Percentiles rank a stretch among this genome's conserved stretches.
Conservation (phyloP, 192 early-diverging fungal species). For the Obelidium mucronatum region DNA sequence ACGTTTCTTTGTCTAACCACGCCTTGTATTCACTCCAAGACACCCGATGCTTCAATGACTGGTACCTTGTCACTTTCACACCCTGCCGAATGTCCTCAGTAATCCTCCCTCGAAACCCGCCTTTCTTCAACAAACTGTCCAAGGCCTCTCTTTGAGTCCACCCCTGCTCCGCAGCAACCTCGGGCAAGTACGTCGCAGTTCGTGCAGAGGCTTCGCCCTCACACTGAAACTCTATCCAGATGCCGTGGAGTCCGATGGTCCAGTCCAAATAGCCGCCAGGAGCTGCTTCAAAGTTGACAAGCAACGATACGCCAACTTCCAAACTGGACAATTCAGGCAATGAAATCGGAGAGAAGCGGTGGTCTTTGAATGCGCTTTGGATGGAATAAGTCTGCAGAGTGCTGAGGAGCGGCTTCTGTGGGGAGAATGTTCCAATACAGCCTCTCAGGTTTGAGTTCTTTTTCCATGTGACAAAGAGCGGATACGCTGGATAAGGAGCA, state of each 20-base stretch:
- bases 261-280: slow-evolving; percentile 78
- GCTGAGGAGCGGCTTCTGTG: slow-evolving; percentile 69
- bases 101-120: slow-evolving; percentile 73
- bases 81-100: slow-evolving; percentile 62
- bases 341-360: slow-evolving; percentile 83
- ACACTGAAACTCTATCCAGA: slow-evolving; percentile 87
- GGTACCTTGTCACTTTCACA: slow-evolving; percentile 85
- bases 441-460: slow-evolving; percentile 69
- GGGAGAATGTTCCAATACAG: slow-evolving; percentile 91
- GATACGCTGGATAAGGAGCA: too few species aligned
- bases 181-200: slow-evolving; percentile 89
- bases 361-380: slow-evolving; percentile 78
- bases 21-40: slow-evolving; percentile 77
- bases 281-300: slow-evolving; percentile 87
- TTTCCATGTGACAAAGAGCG: slow-evolving; percentile 87
- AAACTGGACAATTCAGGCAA: slow-evolving; percentile 70
- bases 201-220: slow-evolving; percentile 52
- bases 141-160: slow-evolving; percentile 90
- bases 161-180: slow-evolving; percentile 85
- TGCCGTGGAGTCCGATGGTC: slow-evolving; percentile 90
- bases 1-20: too few species aligned
- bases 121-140: slow-evolving; percentile 86
- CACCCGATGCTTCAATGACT: slow-evolving; percentile 72
- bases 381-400: slow-evolving; percentile 80
- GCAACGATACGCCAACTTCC: slow-evolving; percentile 81